phyloP scores from a whole-genome alignment of 257 asterid genomes.

The Solanum etuberosum region DNA sequence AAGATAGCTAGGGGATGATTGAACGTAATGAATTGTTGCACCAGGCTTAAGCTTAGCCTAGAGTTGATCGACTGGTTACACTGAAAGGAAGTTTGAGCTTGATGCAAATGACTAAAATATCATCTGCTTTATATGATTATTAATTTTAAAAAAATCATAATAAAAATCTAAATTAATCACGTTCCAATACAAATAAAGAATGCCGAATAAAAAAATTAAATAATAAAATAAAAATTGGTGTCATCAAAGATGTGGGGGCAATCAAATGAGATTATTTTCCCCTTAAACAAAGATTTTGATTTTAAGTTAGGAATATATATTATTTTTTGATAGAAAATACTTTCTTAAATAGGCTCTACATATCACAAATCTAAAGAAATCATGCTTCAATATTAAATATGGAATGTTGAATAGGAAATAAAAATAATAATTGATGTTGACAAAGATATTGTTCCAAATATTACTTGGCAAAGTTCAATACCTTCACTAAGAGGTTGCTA shows the following conservation, averaged over 20 bases:
- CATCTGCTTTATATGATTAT: too few relatives aligned
- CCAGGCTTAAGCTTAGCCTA: too few relatives aligned
- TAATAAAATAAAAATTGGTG: neutral
- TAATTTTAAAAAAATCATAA: accelerated
- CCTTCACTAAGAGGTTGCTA: neutral
- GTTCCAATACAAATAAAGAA: neutral
- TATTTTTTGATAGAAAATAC: too few relatives aligned
- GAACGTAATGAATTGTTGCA: neutral
- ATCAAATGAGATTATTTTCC: neutral
- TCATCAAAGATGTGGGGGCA: neutral
- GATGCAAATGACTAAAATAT: too few relatives aligned
- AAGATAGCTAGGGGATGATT: too few relatives aligned
- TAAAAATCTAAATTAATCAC: neutral
- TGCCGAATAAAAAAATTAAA: accelerated
- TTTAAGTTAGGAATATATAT: too few relatives aligned
- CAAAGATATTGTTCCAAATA: neutral
- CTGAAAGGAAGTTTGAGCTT: too few relatives aligned
- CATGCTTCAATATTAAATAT: neutral
- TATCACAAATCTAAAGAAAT: neutral
- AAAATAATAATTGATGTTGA: neutral
- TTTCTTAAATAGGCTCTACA: neutral
- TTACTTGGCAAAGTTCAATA: neutral
- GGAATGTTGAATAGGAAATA: neutral
- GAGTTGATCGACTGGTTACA: accelerated
- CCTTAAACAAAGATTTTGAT: too few relatives aligned